Percentiles rank a stretch among this genome's conserved stretches.
phyloP scores from a whole-genome alignment of 257 asterid species.

The Striga asiatica region DNA sequence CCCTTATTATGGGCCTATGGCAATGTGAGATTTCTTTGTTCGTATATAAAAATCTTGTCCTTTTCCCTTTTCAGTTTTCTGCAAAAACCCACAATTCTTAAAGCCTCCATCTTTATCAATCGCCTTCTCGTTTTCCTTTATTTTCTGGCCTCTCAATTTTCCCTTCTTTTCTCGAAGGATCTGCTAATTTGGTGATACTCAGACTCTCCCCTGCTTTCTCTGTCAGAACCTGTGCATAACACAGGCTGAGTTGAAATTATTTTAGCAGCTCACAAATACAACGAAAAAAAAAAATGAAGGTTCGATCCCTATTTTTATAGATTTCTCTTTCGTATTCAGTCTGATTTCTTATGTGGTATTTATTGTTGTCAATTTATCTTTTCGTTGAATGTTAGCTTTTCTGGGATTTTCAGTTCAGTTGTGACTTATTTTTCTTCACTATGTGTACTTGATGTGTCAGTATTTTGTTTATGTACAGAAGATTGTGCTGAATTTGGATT shows the following conservation, averaged over 20 bases:
- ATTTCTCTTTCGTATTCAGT: not conserved
- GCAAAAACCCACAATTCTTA: conserved; percentile 12
- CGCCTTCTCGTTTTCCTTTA: conserved; percentile 7
- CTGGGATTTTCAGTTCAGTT: not conserved
- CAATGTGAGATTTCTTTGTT: not conserved
- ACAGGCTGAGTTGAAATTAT: not conserved
- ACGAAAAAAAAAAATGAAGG: conserved; percentile 24
- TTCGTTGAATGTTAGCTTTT: not conserved
- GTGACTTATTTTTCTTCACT: not conserved
- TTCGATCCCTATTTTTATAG: not conserved
- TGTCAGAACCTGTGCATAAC: conserved; percentile 15
- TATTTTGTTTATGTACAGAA: conserved; percentile 24
- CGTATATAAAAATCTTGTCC: not conserved
- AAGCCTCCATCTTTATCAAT: conserved; percentile 16
- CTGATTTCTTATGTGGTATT: not conserved
- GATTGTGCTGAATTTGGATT: conserved; percentile 41
- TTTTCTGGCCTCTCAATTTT: conserved; percentile 10
- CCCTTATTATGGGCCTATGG: not conserved
- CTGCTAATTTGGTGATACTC: not conserved
- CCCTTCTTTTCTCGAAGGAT: not conserved
- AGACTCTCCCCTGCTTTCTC: not conserved
- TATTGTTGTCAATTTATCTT: not conserved
- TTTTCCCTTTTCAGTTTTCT: not conserved
- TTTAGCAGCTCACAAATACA: not conserved
- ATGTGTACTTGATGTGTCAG: not conserved